Conservation (phyloP, 345 rosid species). For the Eucalyptus regnans region DNA sequence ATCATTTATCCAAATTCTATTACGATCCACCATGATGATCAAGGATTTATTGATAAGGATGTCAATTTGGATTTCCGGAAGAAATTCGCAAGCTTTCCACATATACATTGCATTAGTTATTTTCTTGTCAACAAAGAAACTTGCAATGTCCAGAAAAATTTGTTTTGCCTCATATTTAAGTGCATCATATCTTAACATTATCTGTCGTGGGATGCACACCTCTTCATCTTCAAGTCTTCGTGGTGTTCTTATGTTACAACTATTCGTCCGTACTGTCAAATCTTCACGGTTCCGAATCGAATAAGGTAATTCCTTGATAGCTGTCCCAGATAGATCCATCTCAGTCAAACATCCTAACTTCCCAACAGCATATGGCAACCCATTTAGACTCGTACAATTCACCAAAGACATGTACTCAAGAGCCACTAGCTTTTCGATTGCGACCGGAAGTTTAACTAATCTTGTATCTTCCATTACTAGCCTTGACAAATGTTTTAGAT, state of each 20-base stretch:
- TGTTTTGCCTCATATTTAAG: not conserved
- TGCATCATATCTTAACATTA: not conserved
- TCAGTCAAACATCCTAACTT: not conserved
- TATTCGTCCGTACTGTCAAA: rapidly evolving
- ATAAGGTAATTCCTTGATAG: not conserved
- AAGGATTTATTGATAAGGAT: not conserved
- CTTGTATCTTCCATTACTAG: not conserved
- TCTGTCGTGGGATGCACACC: not conserved
- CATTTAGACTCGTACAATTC: not conserved
- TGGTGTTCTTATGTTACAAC: not conserved
- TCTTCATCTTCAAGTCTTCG: not conserved
- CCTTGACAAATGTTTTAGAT: not conserved
- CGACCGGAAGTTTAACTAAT: rapidly evolving
- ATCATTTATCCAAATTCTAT: not conserved
- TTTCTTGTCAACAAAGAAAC: not conserved
- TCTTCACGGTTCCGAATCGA: rapidly evolving
- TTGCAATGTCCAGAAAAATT: not conserved
- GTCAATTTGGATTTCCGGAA: no score
- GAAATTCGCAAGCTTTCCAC: not conserved
- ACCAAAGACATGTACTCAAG: not conserved
- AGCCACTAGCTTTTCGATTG: not conserved
- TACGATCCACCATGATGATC: rapidly evolving
- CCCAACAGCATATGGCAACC: rapidly evolving
- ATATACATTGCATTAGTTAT: not conserved
- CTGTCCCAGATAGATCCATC: not conserved